Conservation (phyloP, 805 yeast genomes). For the Zygosaccharomyces siamensis region DNA sequence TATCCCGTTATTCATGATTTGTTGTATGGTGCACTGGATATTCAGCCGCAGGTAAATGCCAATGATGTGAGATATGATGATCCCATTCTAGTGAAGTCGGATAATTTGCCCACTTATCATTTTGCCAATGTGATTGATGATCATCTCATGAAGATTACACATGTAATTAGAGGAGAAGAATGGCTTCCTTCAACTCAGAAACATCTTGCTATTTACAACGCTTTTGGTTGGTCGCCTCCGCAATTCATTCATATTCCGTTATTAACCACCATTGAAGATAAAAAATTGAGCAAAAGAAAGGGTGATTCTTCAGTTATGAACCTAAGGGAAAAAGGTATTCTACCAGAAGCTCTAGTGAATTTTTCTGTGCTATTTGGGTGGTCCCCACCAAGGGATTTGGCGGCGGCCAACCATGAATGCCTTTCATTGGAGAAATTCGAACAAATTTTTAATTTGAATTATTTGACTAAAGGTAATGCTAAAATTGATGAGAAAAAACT, state of each 20-base stretch:
- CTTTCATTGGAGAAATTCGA: conserved; percentile 50
- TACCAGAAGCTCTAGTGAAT: conserved; percentile 84
- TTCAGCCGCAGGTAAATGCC: conserved; percentile 74
- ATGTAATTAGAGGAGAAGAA: conserved; percentile 95
- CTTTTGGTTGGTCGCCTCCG: conserved; percentile 85
- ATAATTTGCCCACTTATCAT: conserved; percentile 93
- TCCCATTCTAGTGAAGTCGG: conserved; percentile 85
- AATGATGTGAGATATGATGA: conserved; percentile 81
- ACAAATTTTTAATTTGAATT: conserved; percentile 54
- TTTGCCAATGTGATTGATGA: conserved; percentile 96
- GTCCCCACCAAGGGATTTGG: conserved; percentile 68
- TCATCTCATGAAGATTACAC: conserved; percentile 86
- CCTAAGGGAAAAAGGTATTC: conserved; percentile 54
- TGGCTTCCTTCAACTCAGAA: conserved; percentile 97
- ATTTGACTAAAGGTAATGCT: conserved; percentile 88
- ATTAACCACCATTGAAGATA: conserved; percentile 63
- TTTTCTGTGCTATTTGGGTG: conserved; percentile 91
- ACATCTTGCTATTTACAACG: conserved; percentile 79
- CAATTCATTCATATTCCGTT: conserved; percentile 84
- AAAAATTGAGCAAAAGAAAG: conserved; percentile 79
- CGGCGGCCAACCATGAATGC: conserved; percentile 48
- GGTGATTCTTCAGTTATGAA: conserved; percentile 73
- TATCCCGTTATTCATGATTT: conserved; percentile 69
- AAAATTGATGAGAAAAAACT: conserved; percentile 80
- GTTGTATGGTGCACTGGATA: conserved; percentile 68